These are phyloP conservation scores for Mortierella sp. DNA, from an alignment of 371 early-diverging fungal genomes.

Conservation along the genomic window DNA sequence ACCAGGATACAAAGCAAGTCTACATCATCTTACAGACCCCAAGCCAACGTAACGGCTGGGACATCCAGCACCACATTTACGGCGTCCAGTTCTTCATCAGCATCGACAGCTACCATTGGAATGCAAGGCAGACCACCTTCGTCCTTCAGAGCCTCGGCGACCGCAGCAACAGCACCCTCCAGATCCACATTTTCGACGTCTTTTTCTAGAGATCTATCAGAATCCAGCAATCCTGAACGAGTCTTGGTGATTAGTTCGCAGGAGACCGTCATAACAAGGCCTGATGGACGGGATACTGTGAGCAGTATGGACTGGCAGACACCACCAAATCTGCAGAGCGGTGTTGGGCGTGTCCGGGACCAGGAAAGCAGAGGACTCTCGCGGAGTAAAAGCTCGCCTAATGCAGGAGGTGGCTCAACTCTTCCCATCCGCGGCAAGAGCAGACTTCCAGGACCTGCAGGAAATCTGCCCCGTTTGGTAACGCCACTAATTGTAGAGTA, in stretches of 20 bases:
- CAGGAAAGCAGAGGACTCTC: conserved; percentile 19
- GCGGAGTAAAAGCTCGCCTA: conserved; percentile 38
- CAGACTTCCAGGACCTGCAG: conserved; percentile 51
- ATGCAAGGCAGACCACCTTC: neutral
- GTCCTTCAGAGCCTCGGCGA: conserved; percentile 5
- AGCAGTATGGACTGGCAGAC: conserved; percentile 4
- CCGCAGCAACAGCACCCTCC: neutral
- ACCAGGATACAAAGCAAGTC: neutral
- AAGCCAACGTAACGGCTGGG: neutral
- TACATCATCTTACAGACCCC: neutral
- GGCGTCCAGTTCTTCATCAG: neutral
- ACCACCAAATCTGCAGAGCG: neutral
- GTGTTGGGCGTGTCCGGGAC: neutral
- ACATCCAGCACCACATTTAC: neutral
- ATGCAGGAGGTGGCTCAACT: conserved; percentile 1
- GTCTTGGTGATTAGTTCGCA: conserved; percentile 1
- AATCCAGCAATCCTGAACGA: neutral
- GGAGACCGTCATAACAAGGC: conserved; percentile 9
- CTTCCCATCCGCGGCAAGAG: conserved; percentile 9
- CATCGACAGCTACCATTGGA: neutral
- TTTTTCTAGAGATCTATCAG: neutral
- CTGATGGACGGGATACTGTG: conserved; percentile 25
- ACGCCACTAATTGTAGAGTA: neutral
- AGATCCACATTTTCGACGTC: neutral
- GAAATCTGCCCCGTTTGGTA: conserved; percentile 45